Percentiles rank a stretch among this genome's conserved stretches.
phyloP scores from a whole-genome alignment of 345 rosid genomes.

The Balakata baccata region DNA sequence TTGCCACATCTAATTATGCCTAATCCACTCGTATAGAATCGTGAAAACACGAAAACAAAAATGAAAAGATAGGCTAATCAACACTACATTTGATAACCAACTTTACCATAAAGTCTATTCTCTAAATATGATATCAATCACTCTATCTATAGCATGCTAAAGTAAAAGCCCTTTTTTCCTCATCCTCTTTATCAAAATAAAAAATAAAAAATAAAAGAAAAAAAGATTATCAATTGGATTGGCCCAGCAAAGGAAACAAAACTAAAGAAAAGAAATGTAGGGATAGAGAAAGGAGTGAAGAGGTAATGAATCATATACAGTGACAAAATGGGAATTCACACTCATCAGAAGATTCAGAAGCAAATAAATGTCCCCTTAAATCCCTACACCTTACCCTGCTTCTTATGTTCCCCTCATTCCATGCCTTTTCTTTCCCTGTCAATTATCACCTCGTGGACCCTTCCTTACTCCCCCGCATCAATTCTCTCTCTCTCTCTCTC shows the following conservation, averaged over 20 bases:
- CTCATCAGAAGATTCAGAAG: constrained; percentile 33
- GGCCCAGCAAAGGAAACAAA: too few species aligned
- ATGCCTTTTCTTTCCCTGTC: constrained; percentile 33
- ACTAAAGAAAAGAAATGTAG: neutral
- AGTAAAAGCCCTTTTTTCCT: neutral
- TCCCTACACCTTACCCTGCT: constrained; percentile 58
- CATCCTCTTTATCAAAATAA: neutral
- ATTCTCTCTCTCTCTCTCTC: too few species aligned
- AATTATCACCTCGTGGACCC: constrained; percentile 28
- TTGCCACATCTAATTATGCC: neutral
- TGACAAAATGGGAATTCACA: constrained; percentile 30
- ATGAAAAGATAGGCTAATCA: neutral
- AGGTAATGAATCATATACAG: constrained; percentile 31
- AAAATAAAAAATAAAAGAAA: neutral
- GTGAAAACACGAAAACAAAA: neutral
- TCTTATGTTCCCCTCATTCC: constrained; percentile 34
- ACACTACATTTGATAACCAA: neutral
- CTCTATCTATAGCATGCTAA: neutral
- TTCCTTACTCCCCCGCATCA: neutral
- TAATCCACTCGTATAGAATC: neutral
- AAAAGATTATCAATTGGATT: neutral
- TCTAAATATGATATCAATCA: too few species aligned
- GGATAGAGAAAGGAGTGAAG: too few species aligned
- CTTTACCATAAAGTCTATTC: too few species aligned
- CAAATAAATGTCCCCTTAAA: constrained; percentile 53